These are phyloP conservation scores for Fusarium sp. DNA, from an alignment of 2,329 filamentous ascomycete genomes.

Conservation along the genomic window DNA sequence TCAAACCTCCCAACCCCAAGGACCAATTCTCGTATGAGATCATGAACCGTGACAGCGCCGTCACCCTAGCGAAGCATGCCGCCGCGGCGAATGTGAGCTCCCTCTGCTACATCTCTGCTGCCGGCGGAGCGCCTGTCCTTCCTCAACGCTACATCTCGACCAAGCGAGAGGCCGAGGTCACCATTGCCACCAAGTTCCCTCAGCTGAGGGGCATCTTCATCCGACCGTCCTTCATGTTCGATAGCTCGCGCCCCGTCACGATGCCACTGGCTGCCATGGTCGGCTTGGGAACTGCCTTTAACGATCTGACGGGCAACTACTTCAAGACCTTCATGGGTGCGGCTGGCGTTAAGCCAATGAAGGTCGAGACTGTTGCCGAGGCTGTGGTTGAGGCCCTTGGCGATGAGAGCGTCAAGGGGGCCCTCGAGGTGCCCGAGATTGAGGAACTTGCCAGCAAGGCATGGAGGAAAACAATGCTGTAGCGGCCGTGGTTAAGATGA, in stretches of 20 bases:
- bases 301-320: constrained; percentile 79
- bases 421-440: constrained; percentile 82
- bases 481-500: constrained; percentile 39
- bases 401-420: constrained; percentile 77
- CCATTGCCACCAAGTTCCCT: constrained; percentile 78
- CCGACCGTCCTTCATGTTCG: constrained; percentile 89
- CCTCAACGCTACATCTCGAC: constrained; percentile 88
- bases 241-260: constrained; percentile 82
- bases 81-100: constrained; percentile 70
- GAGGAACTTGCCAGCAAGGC: constrained; percentile 82
- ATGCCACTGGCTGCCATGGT: constrained; percentile 85
- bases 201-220: constrained; percentile 83
- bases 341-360: constrained; percentile 85
- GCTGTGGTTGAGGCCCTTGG: constrained; percentile 88
- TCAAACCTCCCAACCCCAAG: constrained; percentile 73
- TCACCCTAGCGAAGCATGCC: constrained; percentile 84
- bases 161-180: constrained; percentile 88
- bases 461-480: constrained; percentile 94
- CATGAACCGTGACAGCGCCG: constrained; percentile 93
- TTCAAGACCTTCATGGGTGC: constrained; percentile 83
- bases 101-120: constrained; percentile 91
- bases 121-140: constrained; percentile 84
- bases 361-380: constrained; percentile 87
- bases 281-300: constrained; percentile 79
- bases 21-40: constrained; percentile 93